Evolutionary conservation across 352 stramenopile species (phyloP).

Genomic region (Globisporangium spinosum): DNA sequence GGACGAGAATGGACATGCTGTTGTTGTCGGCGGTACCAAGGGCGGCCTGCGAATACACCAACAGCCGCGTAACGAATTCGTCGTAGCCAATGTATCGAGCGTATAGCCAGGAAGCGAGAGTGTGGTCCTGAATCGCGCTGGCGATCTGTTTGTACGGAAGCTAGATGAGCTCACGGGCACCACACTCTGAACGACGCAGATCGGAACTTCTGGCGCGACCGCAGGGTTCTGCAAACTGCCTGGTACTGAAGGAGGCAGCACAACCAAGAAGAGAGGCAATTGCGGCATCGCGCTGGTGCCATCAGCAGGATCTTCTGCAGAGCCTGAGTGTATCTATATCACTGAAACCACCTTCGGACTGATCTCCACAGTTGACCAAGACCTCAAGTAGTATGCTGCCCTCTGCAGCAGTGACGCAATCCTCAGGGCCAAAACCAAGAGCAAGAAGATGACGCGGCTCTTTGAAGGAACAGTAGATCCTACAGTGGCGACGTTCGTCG

Average conservation of each 20-base stretch:
- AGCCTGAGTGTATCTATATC: constrained; percentile 16
- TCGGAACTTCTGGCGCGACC: not conserved
- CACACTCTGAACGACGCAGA: constrained; percentile 21
- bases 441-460: not conserved
- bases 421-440: constrained; percentile 2
- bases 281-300: constrained; percentile 1
- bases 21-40: constrained; percentile 28
- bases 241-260: not conserved
- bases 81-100: not conserved
- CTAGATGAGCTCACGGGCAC: constrained; percentile 18
- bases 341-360: constrained; percentile 21
- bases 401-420: constrained; percentile 14
- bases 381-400: constrained; percentile 17
- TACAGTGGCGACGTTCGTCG: not conserved
- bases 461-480: constrained; percentile 4
- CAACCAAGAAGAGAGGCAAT: constrained; percentile 3
- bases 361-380: constrained; percentile 18
- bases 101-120: not conserved
- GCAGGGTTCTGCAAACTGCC: constrained; percentile 7
- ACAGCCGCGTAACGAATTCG: not conserved
- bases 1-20: constrained; percentile 2
- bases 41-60: constrained; percentile 12
- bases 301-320: not conserved
- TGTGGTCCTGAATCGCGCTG: not conserved
- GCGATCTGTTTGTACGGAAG: constrained; percentile 26